phyloP scores from a whole-genome alignment of 495 filamentous ascomycete genomes.

The Penicillium soppii region DNA sequence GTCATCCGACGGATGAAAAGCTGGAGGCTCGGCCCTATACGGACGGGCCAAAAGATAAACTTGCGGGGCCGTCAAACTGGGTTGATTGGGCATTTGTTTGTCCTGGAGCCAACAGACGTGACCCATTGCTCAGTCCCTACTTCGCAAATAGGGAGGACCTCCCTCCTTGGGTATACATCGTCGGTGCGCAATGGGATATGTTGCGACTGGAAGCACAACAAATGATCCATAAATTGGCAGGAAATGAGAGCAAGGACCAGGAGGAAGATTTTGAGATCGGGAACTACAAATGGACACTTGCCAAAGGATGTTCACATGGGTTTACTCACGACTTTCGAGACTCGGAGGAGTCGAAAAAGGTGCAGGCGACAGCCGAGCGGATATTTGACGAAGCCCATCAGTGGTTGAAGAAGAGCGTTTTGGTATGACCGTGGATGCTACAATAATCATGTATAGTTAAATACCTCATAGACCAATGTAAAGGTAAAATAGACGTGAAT shows the following conservation, averaged over 20 bases:
- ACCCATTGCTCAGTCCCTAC: constrained; percentile 34
- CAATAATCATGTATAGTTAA: no score
- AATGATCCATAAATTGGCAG: constrained; percentile 34
- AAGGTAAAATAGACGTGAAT: no score
- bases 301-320: constrained; percentile 21
- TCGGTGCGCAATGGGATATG: constrained; percentile 33
- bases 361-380: constrained; percentile 8
- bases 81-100: constrained; percentile 32
- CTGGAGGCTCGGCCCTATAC: constrained; percentile 23
- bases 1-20: constrained; percentile 22
- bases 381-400: constrained; percentile 21
- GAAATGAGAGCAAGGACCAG: constrained; percentile 16
- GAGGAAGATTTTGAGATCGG: constrained; percentile 23
- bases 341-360: not conserved
- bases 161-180: constrained; percentile 26
- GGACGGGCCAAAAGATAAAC: constrained; percentile 20
- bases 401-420: constrained; percentile 20
- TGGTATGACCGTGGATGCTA: not conserved
- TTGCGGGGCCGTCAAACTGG: constrained; percentile 20
- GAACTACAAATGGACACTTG: constrained; percentile 30
- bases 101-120: constrained; percentile 27
- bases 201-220: constrained; percentile 28
- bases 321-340: constrained; percentile 19
- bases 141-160: constrained; percentile 31
- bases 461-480: no score